A percentile compares a stretch with the other conserved stretches of the same genome.
These are phyloP conservation scores for Withania somnifera DNA, from an alignment of 305 asterid genomes.

Conservation along the genomic window DNA sequence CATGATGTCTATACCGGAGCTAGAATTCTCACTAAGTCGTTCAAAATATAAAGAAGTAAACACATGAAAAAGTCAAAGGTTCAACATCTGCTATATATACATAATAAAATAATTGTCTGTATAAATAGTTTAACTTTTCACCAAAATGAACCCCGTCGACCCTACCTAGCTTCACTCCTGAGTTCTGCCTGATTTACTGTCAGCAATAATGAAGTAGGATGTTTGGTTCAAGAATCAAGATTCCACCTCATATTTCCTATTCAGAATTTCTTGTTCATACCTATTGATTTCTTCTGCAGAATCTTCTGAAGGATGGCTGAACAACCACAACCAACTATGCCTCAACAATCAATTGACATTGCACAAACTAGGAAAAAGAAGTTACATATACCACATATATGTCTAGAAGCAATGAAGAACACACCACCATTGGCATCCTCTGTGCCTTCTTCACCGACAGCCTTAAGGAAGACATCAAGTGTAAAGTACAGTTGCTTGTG, in stretches of 20 bases:
- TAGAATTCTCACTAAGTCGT: neutral
- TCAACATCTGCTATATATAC: neutral
- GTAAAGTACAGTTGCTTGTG: slow-evolving; percentile 37
- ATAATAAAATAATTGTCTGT: neutral
- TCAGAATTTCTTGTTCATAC: neutral
- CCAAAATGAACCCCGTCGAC: neutral
- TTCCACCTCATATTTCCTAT: neutral
- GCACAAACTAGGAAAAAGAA: slow-evolving; percentile 9
- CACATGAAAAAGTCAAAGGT: neutral
- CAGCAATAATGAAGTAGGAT: neutral
- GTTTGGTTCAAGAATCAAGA: neutral
- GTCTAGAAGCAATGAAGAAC: slow-evolving; percentile 14
- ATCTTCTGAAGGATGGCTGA: slow-evolving; percentile 18
- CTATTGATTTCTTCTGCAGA: neutral
- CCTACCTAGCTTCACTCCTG: neutral
- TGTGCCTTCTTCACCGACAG: slow-evolving; percentile 33
- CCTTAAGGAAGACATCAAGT: slow-evolving; percentile 16
- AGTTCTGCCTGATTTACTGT: neutral
- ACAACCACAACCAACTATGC: slow-evolving; percentile 18
- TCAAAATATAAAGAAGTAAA: neutral
- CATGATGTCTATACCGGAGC: neutral
- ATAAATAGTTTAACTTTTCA: neutral
- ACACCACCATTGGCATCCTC: slow-evolving; percentile 12
- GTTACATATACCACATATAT: slow-evolving; percentile 13
- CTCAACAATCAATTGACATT: slow-evolving; percentile 4